Base-by-base conservation (phyloP, 495 filamentous ascomycete species). In the Penicillium crystallinum region DNA sequence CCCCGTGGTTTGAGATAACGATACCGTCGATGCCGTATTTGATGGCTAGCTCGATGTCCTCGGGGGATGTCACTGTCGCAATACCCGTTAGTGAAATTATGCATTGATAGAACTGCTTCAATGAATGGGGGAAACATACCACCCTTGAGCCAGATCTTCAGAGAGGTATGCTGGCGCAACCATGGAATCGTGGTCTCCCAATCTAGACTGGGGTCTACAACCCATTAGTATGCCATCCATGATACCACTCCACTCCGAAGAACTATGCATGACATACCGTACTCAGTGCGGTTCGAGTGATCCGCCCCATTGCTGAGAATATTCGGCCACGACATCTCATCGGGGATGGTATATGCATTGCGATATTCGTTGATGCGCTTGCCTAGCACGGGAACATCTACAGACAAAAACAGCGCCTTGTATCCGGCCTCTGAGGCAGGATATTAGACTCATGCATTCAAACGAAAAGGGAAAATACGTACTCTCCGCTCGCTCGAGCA, bases 91-190 rank as follows among this genome's bases (percentile, higher is more conserved):
- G 17, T 34, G 15, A 3, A 12, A 35, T 15, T 22, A n/a, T n/a
- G 11, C 18, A 10, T 36, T 25, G n/a, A 4, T 9, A 10, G 4
- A 4, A 18, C 30, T 33, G 10, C 30, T 9, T 18, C 21, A 7
- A 18, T 31, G 19, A 11, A 19, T 10, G 25, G n/a, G n/a, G n/a
- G n/a, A 12, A 43, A 53, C 54, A 49, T 45, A 65, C 65, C 87
- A 50, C 92, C 93, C 76, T 97, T 97, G 52, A 97, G 81, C 49
- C 95, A 79, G 55, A 97, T 95, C 41, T 90, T 87, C 87, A 97
- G 89, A 58, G 83, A 85, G 18, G 92, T 97, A 62, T 95, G 84
- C 49, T 76, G 76, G 46, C 80, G 69, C 64, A 97, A 91, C 89
- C 89, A 96, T 12, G 89, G 85, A 54, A 97, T 88, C 55, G 91